Percentiles rank a stretch among this genome's conserved stretches.
Conservation (phyloP, 2,329 filamentous ascomycete species). For the Neobulgaria alba region DNA sequence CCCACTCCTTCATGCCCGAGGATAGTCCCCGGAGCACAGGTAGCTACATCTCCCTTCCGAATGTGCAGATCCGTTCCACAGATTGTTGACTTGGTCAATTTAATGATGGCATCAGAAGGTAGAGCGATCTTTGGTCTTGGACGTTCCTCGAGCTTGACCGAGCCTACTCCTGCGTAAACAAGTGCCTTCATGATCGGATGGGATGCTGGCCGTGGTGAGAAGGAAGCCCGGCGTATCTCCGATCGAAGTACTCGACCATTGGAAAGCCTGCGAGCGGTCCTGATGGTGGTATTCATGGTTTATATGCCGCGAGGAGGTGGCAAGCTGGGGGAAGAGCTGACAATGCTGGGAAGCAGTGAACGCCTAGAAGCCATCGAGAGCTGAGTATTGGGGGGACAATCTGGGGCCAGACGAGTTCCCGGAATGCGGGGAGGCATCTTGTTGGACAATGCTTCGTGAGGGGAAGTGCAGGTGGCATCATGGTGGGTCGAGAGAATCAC, state of each 20-base stretch:
- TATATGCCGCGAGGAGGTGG: no score
- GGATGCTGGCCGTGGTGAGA: constrained; percentile 7
- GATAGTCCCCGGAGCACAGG: constrained; percentile 36
- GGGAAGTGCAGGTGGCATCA: no score
- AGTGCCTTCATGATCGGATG: constrained; percentile 59
- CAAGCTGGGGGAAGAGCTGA: no score
- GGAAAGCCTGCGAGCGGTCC: constrained; percentile 10
- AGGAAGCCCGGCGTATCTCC: constrained; percentile 7
- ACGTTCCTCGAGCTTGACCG: constrained; percentile 51
- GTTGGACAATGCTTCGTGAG: no score
- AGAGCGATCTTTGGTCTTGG: constrained; percentile 34
- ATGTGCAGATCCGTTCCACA: constrained; percentile 51
- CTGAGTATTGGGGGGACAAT: no score
- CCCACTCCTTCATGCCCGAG: constrained; percentile 48
- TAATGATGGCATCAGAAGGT: constrained; percentile 41
- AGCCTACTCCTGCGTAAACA: constrained; percentile 72
- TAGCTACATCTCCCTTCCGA: constrained; percentile 43
- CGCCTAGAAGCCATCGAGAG: no score
- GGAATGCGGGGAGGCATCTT: no score
- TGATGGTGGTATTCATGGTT: no score
- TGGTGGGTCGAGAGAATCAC: no score
- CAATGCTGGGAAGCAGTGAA: no score
- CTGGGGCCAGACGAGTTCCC: no score
- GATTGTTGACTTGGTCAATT: constrained; percentile 39
- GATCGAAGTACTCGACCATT: constrained; percentile 5